Percentiles rank a stretch among this genome's conserved stretches.
phyloP scores from a whole-genome alignment of 2,329 filamentous ascomycete genomes.

The Anthostomella pinea region DNA sequence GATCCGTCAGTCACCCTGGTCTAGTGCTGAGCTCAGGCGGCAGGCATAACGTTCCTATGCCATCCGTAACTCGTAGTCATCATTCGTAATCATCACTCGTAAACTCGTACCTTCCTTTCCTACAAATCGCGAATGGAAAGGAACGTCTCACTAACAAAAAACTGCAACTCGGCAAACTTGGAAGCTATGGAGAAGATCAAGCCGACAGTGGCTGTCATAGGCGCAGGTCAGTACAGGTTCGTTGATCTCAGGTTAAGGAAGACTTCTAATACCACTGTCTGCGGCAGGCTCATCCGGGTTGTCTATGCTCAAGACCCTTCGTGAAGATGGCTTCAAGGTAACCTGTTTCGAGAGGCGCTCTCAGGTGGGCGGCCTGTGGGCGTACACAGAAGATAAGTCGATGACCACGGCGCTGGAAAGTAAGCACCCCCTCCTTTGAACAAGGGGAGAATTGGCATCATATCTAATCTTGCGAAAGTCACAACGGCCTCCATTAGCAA shows the following conservation, averaged over 20 bases:
- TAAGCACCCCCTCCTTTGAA: slow-evolving; percentile 10
- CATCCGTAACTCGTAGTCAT: too few relatives aligned
- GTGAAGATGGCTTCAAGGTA: slow-evolving; percentile 42
- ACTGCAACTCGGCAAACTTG: neutral
- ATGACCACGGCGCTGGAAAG: slow-evolving; percentile 35
- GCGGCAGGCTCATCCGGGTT: slow-evolving; percentile 28
- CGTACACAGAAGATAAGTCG: slow-evolving; percentile 35
- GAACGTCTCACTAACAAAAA: neutral
- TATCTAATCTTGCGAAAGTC: too few relatives aligned
- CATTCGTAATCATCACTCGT: too few relatives aligned
- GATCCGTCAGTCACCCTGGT: too few relatives aligned
- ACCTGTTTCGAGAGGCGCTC: slow-evolving; percentile 38
- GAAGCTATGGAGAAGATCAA: neutral
- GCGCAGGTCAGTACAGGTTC: slow-evolving; percentile 6
- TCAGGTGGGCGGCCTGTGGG: slow-evolving; percentile 43
- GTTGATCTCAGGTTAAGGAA: neutral
- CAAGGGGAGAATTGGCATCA: slow-evolving; percentile 10
- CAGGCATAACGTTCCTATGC: too few relatives aligned
- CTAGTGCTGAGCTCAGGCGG: too few relatives aligned
- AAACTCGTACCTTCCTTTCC: too few relatives aligned
- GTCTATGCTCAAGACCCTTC: slow-evolving; percentile 38
- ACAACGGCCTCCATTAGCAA: slow-evolving; percentile 37
- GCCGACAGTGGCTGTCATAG: slow-evolving; percentile 9
- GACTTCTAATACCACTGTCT: neutral
- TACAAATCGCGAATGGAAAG: too few relatives aligned